These are phyloP conservation scores for Prunus padus DNA, from an alignment of 306 rosid genomes.

Conservation along the genomic window DNA sequence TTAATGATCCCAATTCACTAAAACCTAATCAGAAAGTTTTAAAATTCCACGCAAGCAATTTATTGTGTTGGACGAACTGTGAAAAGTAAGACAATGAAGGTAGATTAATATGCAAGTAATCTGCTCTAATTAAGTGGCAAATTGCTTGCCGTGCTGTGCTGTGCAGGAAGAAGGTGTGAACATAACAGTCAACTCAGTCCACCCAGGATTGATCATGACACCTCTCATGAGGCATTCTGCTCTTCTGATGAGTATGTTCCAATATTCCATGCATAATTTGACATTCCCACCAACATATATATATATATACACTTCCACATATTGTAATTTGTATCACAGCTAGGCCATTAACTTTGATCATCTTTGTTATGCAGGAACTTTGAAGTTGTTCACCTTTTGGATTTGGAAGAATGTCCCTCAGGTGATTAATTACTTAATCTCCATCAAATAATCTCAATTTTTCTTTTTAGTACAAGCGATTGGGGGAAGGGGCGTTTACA, in stretches of 20 bases:
- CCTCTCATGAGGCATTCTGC: slow-evolving; percentile 93
- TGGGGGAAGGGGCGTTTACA: too few relatives aligned
- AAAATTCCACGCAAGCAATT: background rate
- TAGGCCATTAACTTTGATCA: background rate
- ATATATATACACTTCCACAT: too few relatives aligned
- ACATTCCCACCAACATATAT: too few relatives aligned
- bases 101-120: too few relatives aligned
- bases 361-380: slow-evolving; percentile 35
- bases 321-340: too few relatives aligned
- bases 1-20: too few relatives aligned
- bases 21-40: background rate
- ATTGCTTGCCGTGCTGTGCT: background rate
- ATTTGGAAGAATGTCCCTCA: slow-evolving; percentile 87
- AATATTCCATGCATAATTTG: background rate
- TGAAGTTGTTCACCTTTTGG: slow-evolving; percentile 57
- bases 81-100: too few relatives aligned
- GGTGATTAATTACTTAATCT: slow-evolving; percentile 39
- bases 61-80: background rate
- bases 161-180: slow-evolving; percentile 78
- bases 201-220: slow-evolving; percentile 90
- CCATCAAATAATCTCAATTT: too few relatives aligned
- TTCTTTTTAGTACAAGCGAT: too few relatives aligned
- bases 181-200: slow-evolving; percentile 76
- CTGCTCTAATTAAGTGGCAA: background rate
- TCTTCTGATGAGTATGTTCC: slow-evolving; percentile 60